Base-by-base conservation (phyloP, 176 grass and related monocot species). In the Metroxylon sagu region DNA sequence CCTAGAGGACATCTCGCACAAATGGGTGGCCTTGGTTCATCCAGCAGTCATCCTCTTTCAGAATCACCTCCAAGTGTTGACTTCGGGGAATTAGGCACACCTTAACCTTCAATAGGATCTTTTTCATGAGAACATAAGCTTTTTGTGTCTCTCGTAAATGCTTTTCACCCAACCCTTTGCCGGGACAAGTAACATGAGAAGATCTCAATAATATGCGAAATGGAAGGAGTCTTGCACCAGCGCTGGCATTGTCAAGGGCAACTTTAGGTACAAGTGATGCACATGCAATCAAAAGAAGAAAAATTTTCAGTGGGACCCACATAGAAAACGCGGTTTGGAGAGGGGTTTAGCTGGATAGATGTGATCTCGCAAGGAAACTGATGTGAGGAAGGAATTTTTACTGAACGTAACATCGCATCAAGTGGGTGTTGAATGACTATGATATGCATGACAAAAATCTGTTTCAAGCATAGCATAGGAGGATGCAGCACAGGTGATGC, bases 11-110 rank as follows among this genome's bases (percentile, higher is more conserved):
- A 69, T 77, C 50, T 70, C 65, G 70, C 49, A 61, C 66, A 68
- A 80, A 80, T 62, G 43, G 50, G 53, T 65, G 71, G 71, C 61
- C 35, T 31, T 65, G 5, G 64, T 75, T 80, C 59, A 64, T 68
- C 50, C 52, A 62, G 65, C 23, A 59, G 64, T 74, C 71, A 70
- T 62, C 50, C 53, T 80, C 61, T 48, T 35, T 17, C 56, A 29
- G 56, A 12, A 26, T 29, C 25, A 64, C 71, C 58, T 75, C 50
- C 59, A 48, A 80, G 61, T 59, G 59, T 58, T 73, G 59, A 71
- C 73, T 64, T 59, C 57, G 3, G 49, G n/a, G 49, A 52, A 23
- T 27, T 56, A 17, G 14, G 57, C 70, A 68, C 56, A 56, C 63
- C 19, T 74, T 55, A 43, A 59, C 62, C 50, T 68, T 63, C 68